Conservation (phyloP, 164 flowering plant species). For the Piper longum region DNA sequence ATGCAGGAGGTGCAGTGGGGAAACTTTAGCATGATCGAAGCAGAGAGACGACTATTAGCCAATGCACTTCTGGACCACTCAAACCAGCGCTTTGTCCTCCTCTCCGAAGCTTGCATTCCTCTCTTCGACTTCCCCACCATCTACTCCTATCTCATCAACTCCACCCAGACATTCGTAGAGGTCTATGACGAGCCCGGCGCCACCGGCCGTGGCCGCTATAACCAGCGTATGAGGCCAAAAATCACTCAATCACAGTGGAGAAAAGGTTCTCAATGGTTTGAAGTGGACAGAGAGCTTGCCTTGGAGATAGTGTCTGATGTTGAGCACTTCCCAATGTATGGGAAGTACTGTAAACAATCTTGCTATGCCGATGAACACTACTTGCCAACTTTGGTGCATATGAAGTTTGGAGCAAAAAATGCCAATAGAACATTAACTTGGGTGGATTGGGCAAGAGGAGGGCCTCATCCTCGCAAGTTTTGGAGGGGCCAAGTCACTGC, state of each 20-base stretch:
- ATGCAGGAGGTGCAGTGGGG: constrained; percentile 70
- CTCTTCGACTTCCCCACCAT: constrained; percentile 60
- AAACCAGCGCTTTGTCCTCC: constrained; percentile 63
- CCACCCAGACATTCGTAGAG: constrained; percentile 35
- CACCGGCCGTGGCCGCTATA: constrained; percentile 58
- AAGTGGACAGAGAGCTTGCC: constrained; percentile 42
- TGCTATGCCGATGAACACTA: constrained; percentile 50
- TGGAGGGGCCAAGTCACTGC: constrained; percentile 30
- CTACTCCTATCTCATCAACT: constrained; percentile 52
- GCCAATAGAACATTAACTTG: constrained; percentile 48
- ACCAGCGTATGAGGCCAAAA: constrained; percentile 25
- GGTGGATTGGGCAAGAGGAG: constrained; percentile 66
- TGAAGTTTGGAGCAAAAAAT: constrained; percentile 21
- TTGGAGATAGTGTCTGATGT: constrained; percentile 33
- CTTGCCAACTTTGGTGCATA: constrained; percentile 47
- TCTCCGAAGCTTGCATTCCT: constrained; percentile 81
- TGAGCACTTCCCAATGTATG: constrained; percentile 29
- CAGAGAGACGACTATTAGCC: constrained; percentile 62
- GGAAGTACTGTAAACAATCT: constrained; percentile 7
- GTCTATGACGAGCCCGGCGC: constrained; percentile 32
- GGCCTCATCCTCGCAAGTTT: constrained; percentile 45
- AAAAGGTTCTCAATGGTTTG: constrained; percentile 79
- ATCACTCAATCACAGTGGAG: constrained; percentile 41
- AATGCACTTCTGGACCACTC: constrained; percentile 63
- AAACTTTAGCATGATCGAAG: constrained; percentile 51